Percentiles rank a stretch among this genome's conserved stretches.
These are phyloP conservation scores for Pleurotus salmoneostramineus DNA, from an alignment of 768 basidiomycete species.

Conservation along the genomic window DNA sequence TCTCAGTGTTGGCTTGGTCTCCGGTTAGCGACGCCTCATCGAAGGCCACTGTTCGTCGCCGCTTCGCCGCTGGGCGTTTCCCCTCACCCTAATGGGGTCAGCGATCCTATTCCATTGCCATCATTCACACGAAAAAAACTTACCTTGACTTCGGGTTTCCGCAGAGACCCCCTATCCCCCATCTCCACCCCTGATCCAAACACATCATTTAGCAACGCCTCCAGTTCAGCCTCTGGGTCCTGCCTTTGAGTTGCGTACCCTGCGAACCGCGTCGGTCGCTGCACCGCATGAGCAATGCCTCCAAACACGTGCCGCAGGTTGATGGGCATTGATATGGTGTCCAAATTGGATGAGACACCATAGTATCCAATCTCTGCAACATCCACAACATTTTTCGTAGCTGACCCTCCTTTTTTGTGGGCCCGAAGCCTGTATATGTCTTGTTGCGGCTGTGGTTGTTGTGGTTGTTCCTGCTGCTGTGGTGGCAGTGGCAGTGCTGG, in stretches of 20 bases:
- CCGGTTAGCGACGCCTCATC: not conserved
- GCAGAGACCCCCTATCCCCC: conserved; percentile 7
- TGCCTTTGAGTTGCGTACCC: not conserved
- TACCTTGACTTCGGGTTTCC: not conserved
- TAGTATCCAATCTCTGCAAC: not conserved
- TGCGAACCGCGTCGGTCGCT: too few relatives aligned
- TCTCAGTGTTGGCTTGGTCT: not conserved
- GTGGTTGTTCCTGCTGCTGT: too few relatives aligned
- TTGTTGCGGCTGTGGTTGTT: too few relatives aligned
- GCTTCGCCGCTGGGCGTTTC: not conserved
- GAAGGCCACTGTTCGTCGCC: not conserved
- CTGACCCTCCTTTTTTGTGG: not conserved
- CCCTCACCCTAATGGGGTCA: too few relatives aligned
- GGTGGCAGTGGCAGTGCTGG: not conserved
- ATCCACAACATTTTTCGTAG: not conserved
- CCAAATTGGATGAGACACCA: not conserved
- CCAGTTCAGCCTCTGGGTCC: not conserved
- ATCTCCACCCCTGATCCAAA: conserved; percentile 11
- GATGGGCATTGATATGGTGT: not conserved
- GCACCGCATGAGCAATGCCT: too few relatives aligned
- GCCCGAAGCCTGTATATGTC: too few relatives aligned
- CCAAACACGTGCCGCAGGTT: not conserved
- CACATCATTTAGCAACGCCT: conserved; percentile 1
- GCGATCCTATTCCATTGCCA: too few relatives aligned
- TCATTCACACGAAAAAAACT: not conserved